Conservation (phyloP, 805 yeast genomes). For the Saccharomycopsis sp. region DNA sequence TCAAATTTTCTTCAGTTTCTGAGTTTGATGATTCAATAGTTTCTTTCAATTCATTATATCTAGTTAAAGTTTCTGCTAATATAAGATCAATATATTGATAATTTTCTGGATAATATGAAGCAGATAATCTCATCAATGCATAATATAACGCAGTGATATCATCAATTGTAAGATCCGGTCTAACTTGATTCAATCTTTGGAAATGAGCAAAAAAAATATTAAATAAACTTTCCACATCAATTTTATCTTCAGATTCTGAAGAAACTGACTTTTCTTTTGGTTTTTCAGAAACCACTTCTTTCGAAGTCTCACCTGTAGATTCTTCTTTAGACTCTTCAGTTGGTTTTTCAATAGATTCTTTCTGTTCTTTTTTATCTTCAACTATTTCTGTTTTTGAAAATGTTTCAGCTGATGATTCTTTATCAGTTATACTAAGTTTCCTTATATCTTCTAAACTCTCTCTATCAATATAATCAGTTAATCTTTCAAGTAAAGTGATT, state of each 20-base stretch:
- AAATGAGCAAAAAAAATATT: constrained; percentile 59
- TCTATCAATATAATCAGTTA: constrained; percentile 42
- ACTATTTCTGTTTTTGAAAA: constrained; percentile 6
- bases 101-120: constrained; percentile 56
- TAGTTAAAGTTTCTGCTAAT: constrained; percentile 40
- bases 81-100: constrained; percentile 50
- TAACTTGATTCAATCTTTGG: constrained; percentile 38
- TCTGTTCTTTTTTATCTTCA: constrained; percentile 11
- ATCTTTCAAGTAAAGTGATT: constrained; percentile 60
- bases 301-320: neutral
- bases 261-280: constrained; percentile 8
- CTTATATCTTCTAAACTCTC: constrained; percentile 23
- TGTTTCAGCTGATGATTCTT: constrained; percentile 1
- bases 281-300: constrained; percentile 9
- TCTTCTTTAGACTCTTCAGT: constrained; percentile 16
- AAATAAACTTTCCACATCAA: constrained; percentile 33
- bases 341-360: constrained; percentile 4
- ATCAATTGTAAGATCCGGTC: constrained; percentile 57
- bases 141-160: constrained; percentile 58
- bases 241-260: constrained; percentile 14
- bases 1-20: constrained; percentile 31
- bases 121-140: constrained; percentile 52
- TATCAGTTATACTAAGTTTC: constrained; percentile 19
- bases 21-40: constrained; percentile 20
- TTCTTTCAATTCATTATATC: constrained; percentile 28